Evolutionary conservation across 495 filamentous ascomycete genomes (phyloP).

Genomic region (Penicillium daleae): DNA sequence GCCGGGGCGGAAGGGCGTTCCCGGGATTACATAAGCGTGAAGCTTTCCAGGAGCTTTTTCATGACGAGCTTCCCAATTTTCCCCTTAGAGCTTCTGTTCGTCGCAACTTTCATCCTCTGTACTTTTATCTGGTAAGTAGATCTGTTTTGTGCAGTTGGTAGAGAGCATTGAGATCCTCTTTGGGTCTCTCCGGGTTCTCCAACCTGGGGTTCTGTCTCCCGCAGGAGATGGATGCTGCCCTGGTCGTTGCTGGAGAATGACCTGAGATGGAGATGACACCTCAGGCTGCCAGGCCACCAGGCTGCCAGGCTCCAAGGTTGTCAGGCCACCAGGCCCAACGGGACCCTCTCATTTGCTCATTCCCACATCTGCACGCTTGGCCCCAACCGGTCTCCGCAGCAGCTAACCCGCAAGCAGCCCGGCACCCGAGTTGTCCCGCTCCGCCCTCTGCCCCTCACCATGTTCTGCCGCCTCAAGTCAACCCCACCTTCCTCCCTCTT

Average conservation of each 20-base stretch:
- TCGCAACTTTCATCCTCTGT: conserved; percentile 20
- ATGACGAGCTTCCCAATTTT: conserved; percentile 34
- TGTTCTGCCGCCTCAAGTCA: conserved; percentile 56
- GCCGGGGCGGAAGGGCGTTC: conserved; percentile 6
- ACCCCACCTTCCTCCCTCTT: conserved; percentile 55
- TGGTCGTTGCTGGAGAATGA: conserved; percentile 7
- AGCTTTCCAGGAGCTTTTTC: conserved; percentile 26
- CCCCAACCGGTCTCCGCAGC: conserved; percentile 22
- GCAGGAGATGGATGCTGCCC: neutral
- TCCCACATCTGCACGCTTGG: conserved; percentile 25
- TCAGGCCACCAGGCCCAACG: too few relatives aligned
- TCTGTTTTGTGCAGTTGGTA: neutral
- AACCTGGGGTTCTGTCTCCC: neutral
- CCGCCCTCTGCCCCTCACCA: conserved; percentile 51
- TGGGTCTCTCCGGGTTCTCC: neutral
- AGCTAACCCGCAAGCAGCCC: conserved; percentile 35
- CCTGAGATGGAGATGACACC: neutral
- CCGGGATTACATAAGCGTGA: conserved; percentile 8
- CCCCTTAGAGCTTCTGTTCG: conserved; percentile 25
- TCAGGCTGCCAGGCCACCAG: conserved; percentile 5
- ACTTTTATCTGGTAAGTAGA: conserved; percentile 29
- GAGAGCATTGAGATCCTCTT: neutral
- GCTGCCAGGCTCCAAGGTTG: conserved; percentile 7
- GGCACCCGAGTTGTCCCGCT: conserved; percentile 36
- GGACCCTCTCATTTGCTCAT: neutral